phyloP scores from a whole-genome alignment of 169 alveolate species.

The Plasmodium falciparum region DNA sequence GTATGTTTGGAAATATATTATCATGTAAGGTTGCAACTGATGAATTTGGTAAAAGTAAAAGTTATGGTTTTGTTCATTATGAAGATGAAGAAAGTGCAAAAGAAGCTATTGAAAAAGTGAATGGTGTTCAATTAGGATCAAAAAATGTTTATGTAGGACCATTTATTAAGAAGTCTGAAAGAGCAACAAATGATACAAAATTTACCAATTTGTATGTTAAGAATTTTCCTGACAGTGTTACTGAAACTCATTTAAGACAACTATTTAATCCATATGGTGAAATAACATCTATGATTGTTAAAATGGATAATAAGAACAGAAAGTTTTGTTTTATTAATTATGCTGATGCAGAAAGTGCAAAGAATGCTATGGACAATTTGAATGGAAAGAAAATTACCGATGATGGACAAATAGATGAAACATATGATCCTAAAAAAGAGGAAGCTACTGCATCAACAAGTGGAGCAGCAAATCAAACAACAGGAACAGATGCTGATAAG shows the following conservation, averaged over 20 bases:
- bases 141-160: conserved; percentile 93
- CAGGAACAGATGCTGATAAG: conserved; percentile 1
- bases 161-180: conserved; percentile 89
- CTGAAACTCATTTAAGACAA: conserved; percentile 84
- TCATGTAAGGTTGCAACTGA: conserved; percentile 96
- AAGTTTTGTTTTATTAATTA: conserved; percentile 92
- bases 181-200: conserved; percentile 80
- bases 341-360: conserved; percentile 90
- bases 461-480: conserved; percentile 12
- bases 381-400: conserved; percentile 87
- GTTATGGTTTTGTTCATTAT: conserved; percentile 98
- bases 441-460: conserved; percentile 19
- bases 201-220: conserved; percentile 94
- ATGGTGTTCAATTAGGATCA: conserved; percentile 93
- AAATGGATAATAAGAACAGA: conserved; percentile 90
- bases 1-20: conserved; percentile 94
- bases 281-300: conserved; percentile 90
- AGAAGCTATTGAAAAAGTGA: conserved; percentile 93
- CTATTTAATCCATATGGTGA: conserved; percentile 92
- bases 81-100: conserved; percentile 94
- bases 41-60: conserved; percentile 90
- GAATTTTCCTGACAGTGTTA: conserved; percentile 92
- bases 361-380: conserved; percentile 90
- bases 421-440: conserved; percentile 57
- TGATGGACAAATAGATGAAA: conserved; percentile 76